phyloP scores from a whole-genome alignment of 2,329 filamentous ascomycete genomes.

The Tolypocladium nubicola region DNA sequence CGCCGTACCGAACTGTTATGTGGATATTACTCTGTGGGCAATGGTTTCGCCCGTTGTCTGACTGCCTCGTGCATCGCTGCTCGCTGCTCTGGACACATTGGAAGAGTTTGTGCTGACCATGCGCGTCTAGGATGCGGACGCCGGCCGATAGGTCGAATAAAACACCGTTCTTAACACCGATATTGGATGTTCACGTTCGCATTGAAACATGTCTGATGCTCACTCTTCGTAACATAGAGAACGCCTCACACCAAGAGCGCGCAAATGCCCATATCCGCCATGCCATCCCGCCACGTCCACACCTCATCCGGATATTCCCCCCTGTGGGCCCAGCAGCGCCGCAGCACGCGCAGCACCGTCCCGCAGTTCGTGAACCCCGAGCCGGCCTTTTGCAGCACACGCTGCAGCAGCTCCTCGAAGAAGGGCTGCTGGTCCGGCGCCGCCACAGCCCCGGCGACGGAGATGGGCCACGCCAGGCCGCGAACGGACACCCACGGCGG shows the following conservation, averaged over 20 bases:
- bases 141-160: neutral
- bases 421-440: constrained; percentile 5
- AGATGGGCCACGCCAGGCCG: constrained; percentile 7
- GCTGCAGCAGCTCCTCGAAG: constrained; percentile 6
- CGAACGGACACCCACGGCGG: constrained; percentile 6
- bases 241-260: constrained; percentile 7
- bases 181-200: too few species aligned
- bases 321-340: constrained; percentile 6
- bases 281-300: constrained; percentile 9
- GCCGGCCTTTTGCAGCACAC: constrained; percentile 1
- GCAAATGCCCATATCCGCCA: constrained; percentile 10
- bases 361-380: constrained; percentile 9
- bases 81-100: neutral
- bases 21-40: constrained; percentile 2
- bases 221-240: neutral
- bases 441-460: constrained; percentile 8
- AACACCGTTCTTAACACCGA: too few species aligned
- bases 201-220: neutral
- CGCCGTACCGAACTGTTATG: constrained; percentile 3
- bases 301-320: neutral
- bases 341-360: constrained; percentile 7
- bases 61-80: neutral
- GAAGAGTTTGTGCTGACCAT: neutral
- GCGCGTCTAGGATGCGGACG: neutral
- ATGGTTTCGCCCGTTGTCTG: constrained; percentile 5